A percentile compares a stretch with the other conserved stretches of the same genome.
These are phyloP conservation scores for Solanum habrochaites DNA, from an alignment of 257 asterid genomes.

Conservation along the genomic window DNA sequence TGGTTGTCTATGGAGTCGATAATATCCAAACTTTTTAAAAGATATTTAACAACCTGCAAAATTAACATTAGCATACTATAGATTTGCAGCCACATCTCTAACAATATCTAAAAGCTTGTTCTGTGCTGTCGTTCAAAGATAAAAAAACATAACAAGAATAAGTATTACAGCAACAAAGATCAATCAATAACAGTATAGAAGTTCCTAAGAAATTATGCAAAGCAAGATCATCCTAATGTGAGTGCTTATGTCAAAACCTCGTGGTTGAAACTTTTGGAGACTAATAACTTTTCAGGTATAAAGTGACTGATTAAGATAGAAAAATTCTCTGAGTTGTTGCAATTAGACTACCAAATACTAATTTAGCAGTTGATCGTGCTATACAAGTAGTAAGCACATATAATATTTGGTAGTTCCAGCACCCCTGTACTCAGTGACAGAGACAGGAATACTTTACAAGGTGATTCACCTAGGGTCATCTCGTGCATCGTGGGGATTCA, in stretches of 20 bases:
- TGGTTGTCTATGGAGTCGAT: constrained; percentile 47
- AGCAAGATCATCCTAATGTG: background rate
- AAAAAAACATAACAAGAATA: background rate
- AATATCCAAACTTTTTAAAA: constrained; percentile 23
- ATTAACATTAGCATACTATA: background rate
- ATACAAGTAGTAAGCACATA: background rate
- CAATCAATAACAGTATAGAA: background rate
- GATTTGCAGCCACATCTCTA: background rate
- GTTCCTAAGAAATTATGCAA: background rate
- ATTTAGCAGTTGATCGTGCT: background rate
- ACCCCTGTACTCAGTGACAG: background rate
- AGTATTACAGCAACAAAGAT: background rate
- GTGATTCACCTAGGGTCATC: background rate
- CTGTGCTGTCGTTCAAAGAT: background rate
- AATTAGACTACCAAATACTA: background rate
- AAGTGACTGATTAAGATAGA: background rate
- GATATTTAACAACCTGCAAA: constrained; percentile 62
- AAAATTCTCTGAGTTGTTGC: background rate
- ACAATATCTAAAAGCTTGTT: background rate
- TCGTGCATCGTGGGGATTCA: background rate
- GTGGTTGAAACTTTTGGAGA: background rate
- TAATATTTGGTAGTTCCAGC: background rate
- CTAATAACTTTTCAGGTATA: background rate
- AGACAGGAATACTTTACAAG: background rate
- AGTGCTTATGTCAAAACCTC: background rate